Evolutionary conservation across 2,329 filamentous ascomycete species (phyloP).

Genomic region (Pezicula neosporulosa): DNA sequence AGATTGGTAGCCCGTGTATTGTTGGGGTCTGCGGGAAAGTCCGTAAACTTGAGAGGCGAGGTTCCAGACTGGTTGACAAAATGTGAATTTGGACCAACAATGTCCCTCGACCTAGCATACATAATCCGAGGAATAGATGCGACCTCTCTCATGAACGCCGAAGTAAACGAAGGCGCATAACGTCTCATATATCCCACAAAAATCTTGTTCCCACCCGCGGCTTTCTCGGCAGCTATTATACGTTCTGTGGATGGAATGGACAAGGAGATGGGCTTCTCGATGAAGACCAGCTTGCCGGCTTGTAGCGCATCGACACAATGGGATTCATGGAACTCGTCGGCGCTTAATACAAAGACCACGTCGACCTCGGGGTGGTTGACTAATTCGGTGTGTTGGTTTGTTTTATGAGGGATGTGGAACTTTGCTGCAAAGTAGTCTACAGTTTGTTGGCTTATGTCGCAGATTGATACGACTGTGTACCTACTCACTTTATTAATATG

Average conservation of each 20-base stretch:
- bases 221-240: conserved; percentile 46
- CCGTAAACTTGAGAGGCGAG: conserved; percentile 39
- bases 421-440: conserved; percentile 34
- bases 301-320: conserved; percentile 49
- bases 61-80: conserved; percentile 47
- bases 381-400: no score
- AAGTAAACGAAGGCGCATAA: conserved; percentile 53
- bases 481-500: background rate
- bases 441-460: conserved; percentile 35
- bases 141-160: conserved; percentile 50
- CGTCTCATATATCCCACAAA: conserved; percentile 61
- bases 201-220: conserved; percentile 34
- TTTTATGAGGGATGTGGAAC: no score
- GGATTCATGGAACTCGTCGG: conserved; percentile 51
- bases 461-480: conserved; percentile 25
- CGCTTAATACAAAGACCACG: conserved; percentile 44
- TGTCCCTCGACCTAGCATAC: conserved; percentile 50
- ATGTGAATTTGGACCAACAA: conserved; percentile 49
- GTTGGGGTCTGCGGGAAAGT: conserved; percentile 30
- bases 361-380: background rate
- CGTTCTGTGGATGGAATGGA: conserved; percentile 40
- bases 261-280: conserved; percentile 57
- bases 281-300: conserved; percentile 51
- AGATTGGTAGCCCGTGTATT: conserved; percentile 23
- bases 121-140: conserved; percentile 45